Base-by-base conservation (phyloP, 2,329 filamentous ascomycete genomes). In the Penicillium verrucosum region DNA sequence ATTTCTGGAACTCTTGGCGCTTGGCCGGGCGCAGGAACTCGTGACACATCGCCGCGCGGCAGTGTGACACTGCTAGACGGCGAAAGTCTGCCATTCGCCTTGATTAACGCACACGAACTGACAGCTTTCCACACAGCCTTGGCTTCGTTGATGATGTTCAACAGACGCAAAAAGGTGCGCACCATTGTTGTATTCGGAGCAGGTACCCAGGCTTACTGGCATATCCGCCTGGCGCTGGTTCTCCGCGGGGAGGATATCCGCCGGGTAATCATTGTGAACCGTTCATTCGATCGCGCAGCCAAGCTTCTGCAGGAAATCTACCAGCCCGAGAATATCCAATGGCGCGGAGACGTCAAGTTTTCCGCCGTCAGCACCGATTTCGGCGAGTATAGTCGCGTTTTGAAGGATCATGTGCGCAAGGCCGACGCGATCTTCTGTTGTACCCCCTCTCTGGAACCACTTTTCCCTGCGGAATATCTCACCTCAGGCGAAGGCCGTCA, bases 181-280 rank as follows among this genome's bases (percentile, higher is more conserved):
- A 90, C 87, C 14, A 70, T 97, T 11, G 87, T 88, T 14, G 88
- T 96, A 51, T 97, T 97, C 71, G 93, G 93, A 25, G 87, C 89
- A 34, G 93, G 93, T 44, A 86, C 88, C 65, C 92, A 97, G 77
- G 93, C 93, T 12, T 96, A 93, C 77, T 97, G 92, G 92, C 93
- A 97, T 71, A 85, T 96, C 42, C 87, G 92, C 0, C 82, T 97
- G 5, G 88, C 92, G 0, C 81, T 97, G 61, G 81, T 94, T 48
- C 68, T 80, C 30, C 88, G 83, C 1, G 80, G 81, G 0, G 68
- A 77, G 44, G 89, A 90, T 21, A 87, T 96, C 65, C 86, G 87
- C 65, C 85, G 88, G 57, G 83, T 97, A 46, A 88, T 93, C 75
- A 87, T 97, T 67, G 87, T 96, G 70, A 95, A 92, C 68, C 86